These are phyloP conservation scores for Metschnikowia lochheadii DNA, from an alignment of 805 yeast species.

Conservation along the genomic window DNA sequence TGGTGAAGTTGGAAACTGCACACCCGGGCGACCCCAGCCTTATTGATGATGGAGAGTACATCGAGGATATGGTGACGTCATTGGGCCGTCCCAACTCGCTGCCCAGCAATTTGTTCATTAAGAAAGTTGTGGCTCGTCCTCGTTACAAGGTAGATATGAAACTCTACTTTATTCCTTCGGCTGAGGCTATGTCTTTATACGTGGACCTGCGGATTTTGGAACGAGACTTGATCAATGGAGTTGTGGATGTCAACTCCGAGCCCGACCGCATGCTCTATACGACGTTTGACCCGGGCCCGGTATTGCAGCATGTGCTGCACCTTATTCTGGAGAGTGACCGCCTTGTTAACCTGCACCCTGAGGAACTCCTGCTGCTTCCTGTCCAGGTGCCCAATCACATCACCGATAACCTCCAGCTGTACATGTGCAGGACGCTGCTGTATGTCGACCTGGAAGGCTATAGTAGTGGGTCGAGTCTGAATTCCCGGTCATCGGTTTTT, in stretches of 20 bases:
- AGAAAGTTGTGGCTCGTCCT: slow-evolving; percentile 57
- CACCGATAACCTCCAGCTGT: slow-evolving; percentile 12
- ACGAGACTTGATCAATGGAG: slow-evolving; percentile 49
- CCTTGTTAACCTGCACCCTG: background rate
- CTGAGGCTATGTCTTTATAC: slow-evolving; percentile 36
- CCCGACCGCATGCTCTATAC: slow-evolving; percentile 17
- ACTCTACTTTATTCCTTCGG: slow-evolving; percentile 50
- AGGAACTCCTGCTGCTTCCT: slow-evolving; percentile 3
- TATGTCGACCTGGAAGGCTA: background rate
- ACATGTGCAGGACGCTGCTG: slow-evolving; percentile 8
- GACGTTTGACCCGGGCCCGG: slow-evolving; percentile 14
- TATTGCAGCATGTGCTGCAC: slow-evolving; percentile 8
- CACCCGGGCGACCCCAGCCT: slow-evolving; percentile 48
- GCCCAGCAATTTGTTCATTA: slow-evolving; percentile 48
- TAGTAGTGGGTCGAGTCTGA: slow-evolving; percentile 2
- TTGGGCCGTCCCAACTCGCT: slow-evolving; percentile 41
- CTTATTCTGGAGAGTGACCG: slow-evolving; percentile 10
- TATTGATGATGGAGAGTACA: slow-evolving; percentile 46
- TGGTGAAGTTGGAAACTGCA: slow-evolving; percentile 52
- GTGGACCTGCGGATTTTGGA: slow-evolving; percentile 48
- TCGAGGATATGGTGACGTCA: slow-evolving; percentile 34
- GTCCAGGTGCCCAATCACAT: slow-evolving; percentile 14
- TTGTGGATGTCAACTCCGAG: slow-evolving; percentile 32
- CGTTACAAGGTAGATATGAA: slow-evolving; percentile 61
- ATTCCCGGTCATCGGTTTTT: background rate